These are phyloP conservation scores for Sarcomyxa edulis DNA, from an alignment of 768 basidiomycete genomes.

Conservation along the genomic window DNA sequence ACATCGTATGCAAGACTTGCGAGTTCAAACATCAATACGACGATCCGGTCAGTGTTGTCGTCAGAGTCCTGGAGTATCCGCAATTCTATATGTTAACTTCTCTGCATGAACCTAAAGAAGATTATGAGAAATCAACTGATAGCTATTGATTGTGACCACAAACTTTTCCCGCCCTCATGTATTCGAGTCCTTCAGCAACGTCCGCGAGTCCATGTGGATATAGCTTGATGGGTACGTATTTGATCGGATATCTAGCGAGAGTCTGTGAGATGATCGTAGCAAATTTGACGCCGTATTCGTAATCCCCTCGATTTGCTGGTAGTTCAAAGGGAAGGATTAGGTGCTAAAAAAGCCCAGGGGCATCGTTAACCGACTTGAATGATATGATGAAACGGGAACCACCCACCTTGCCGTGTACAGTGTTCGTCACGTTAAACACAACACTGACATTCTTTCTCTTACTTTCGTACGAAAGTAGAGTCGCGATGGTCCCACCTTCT, in stretches of 20 bases:
- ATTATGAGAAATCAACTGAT: too few relatives aligned
- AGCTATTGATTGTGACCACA: too few relatives aligned
- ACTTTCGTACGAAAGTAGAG: slow-evolving; percentile 17
- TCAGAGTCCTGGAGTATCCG: too few relatives aligned
- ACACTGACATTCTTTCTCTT: slow-evolving; percentile 11
- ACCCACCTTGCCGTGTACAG: slow-evolving; percentile 16
- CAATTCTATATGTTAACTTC: too few relatives aligned
- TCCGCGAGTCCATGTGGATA: slow-evolving; percentile 15
- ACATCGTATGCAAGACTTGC: too few relatives aligned
- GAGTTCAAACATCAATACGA: too few relatives aligned
- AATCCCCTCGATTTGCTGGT: slow-evolving; percentile 8
- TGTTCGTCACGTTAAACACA: slow-evolving; percentile 15
- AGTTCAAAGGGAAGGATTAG: too few relatives aligned
- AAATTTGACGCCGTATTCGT: slow-evolving; percentile 12
- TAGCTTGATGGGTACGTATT: slow-evolving; percentile 13
- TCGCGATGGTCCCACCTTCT: slow-evolving; percentile 18
- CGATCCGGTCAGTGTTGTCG: too few relatives aligned
- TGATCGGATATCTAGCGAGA: slow-evolving; percentile 8
- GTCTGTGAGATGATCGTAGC: slow-evolving; percentile 12
- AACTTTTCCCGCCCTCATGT: too few relatives aligned
- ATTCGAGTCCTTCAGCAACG: too few relatives aligned
- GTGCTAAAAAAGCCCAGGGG: too few relatives aligned
- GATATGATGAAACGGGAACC: neutral
- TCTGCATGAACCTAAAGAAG: too few relatives aligned
- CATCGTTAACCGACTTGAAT: neutral